phyloP scores from a whole-genome alignment of 2,329 filamentous ascomycete species.

The Aurifilum marmelostoma region DNA sequence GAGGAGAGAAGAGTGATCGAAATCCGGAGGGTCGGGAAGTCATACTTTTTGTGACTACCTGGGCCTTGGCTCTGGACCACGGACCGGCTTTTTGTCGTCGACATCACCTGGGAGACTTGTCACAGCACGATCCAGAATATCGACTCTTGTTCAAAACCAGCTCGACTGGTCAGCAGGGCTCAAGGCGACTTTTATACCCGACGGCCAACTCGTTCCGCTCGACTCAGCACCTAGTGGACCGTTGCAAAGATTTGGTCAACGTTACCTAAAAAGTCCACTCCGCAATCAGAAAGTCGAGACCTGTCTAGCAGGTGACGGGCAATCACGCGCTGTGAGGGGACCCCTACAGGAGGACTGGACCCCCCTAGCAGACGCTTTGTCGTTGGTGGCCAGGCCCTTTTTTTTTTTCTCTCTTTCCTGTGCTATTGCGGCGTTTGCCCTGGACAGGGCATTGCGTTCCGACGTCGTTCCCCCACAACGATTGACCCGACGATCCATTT shows the following conservation, averaged over 20 bases:
- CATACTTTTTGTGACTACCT: conserved; percentile 13
- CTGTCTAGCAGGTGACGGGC: conserved; percentile 13
- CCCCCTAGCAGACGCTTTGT: conserved; percentile 11
- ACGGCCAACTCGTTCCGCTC: conserved; percentile 23
- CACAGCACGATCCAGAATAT: conserved; percentile 8
- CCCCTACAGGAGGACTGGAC: not conserved
- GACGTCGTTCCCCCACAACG: conserved; percentile 33
- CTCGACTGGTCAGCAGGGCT: conserved; percentile 19
- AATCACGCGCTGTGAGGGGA: conserved; percentile 25
- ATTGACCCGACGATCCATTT: conserved; percentile 30
- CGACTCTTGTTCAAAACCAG: not conserved
- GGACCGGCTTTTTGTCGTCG: not conserved
- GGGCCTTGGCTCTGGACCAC: not conserved
- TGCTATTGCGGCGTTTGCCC: conserved; percentile 20
- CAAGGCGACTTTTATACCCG: conserved; percentile 29
- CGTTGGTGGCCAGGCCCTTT: conserved; percentile 16
- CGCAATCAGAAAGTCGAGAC: conserved; percentile 20
- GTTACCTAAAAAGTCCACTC: conserved; percentile 30
- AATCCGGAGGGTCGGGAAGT: conserved; percentile 22
- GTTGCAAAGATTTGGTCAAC: conserved; percentile 24
- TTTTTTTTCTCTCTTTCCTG: not conserved
- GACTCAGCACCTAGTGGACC: conserved; percentile 28
- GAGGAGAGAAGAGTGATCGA: not conserved
- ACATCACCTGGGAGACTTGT: not conserved
- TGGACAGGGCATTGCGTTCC: conserved; percentile 26